phyloP scores from a whole-genome alignment of 345 rosid species.

The Mangifera indica region DNA sequence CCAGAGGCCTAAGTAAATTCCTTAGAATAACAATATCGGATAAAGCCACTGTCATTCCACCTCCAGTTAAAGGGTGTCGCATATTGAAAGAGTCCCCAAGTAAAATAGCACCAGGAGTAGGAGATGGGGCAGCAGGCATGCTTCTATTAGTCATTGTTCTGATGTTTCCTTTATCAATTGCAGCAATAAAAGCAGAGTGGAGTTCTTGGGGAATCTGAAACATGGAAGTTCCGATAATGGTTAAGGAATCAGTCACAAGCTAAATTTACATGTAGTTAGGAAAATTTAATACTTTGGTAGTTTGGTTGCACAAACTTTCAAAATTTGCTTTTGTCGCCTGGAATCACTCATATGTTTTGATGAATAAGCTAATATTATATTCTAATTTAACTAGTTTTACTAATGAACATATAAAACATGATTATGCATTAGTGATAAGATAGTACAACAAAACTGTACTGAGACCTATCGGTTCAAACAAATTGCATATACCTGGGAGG shows the following conservation, averaged over 20 bases:
- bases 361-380: neutral
- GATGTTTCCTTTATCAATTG: slow-evolving; percentile 1
- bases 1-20: slow-evolving; percentile 5
- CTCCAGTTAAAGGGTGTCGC: slow-evolving; percentile 11
- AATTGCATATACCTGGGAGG: neutral
- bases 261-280: too few species aligned
- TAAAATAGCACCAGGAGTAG: neutral
- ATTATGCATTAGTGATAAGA: too few species aligned
- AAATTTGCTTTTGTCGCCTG: neutral
- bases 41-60: slow-evolving; percentile 17
- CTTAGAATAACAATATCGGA: slow-evolving; percentile 7
- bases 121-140: neutral
- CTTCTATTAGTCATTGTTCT: slow-evolving; percentile 14
- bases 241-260: too few species aligned
- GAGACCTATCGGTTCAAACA: neutral
- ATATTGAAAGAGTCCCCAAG: slow-evolving; percentile 13
- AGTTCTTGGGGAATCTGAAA: slow-evolving; percentile 10
- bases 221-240: neutral
- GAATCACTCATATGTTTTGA: neutral
- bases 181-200: neutral
- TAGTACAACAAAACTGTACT: too few species aligned
- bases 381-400: neutral
- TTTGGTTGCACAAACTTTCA: too few species aligned
- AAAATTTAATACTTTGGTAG: too few species aligned
- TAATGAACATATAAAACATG: neutral